Evolutionary conservation across 768 basidiomycete species (phyloP).

Genomic region (Boletus subcaerulescens): DNA sequence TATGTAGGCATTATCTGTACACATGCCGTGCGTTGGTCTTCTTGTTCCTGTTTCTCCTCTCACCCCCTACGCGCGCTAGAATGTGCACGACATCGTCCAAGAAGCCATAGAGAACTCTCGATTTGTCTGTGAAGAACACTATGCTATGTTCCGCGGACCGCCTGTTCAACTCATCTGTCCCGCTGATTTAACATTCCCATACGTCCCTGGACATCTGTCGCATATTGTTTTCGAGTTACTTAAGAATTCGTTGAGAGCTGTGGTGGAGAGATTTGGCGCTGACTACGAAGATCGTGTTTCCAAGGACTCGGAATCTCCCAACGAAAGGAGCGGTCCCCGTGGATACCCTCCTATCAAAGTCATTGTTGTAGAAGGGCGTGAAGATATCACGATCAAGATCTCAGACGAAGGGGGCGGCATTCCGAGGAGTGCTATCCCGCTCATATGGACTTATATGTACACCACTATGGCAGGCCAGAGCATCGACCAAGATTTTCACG

Average conservation of each 20-base stretch:
- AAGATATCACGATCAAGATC: slow-evolving; percentile 99
- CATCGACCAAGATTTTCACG: slow-evolving; percentile 70
- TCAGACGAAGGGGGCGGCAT: slow-evolving; percentile 95
- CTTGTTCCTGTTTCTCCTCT: not conserved
- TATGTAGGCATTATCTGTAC: slow-evolving; percentile 99
- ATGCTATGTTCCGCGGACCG: slow-evolving; percentile 92
- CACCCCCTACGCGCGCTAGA: slow-evolving; percentile 40
- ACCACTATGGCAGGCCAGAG: slow-evolving; percentile 77
- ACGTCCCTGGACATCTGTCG: slow-evolving; percentile 94
- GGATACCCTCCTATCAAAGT: slow-evolving; percentile 29
- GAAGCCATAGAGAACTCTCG: slow-evolving; percentile 98
- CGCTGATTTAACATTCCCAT: slow-evolving; percentile 78
- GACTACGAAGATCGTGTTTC: slow-evolving; percentile 57
- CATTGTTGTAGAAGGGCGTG: slow-evolving; percentile 92
- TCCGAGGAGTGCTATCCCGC: slow-evolving; percentile 76
- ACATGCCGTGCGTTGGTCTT: slow-evolving; percentile 57
- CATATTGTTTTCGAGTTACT: slow-evolving; percentile 97
- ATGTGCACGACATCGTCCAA: slow-evolving; percentile 95
- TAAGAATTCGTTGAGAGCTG: slow-evolving; percentile 96
- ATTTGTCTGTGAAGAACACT: slow-evolving; percentile 93
- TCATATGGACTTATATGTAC: slow-evolving; percentile 99
- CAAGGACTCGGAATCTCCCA: slow-evolving; percentile 4
- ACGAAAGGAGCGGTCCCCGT: not conserved
- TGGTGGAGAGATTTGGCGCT: slow-evolving; percentile 88
- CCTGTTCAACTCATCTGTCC: slow-evolving; percentile 97